Base-by-base conservation (phyloP, 2,329 filamentous ascomycete species). In the Penicillium palitans region DNA sequence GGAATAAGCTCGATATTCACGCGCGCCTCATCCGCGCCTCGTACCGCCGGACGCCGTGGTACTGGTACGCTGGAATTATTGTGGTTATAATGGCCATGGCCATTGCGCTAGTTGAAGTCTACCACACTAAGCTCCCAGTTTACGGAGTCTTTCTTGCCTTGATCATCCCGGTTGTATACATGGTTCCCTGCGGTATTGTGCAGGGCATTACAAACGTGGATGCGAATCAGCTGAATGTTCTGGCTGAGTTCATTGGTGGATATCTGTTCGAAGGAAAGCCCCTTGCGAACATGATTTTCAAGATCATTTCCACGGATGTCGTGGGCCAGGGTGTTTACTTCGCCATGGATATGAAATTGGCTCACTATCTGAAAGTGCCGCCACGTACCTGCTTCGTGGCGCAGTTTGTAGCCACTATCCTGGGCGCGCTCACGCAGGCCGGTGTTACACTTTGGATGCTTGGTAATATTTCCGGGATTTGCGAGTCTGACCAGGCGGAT, bases 331-430 rank as follows among this genome's bases (percentile, higher is more conserved):
- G 75, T 0, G 72, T 81, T 17, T 79, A 76, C 40, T 82, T 81
- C 54, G 73, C 75, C 1, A 74, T 78, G 61, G 81, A 83, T 61
- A 75, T 82, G 75, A 83, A 83, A 67, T 68, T 83, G 37, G 81
- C 75, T 1, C 80, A 81, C 57, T 82, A 83, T 66, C 69, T 81
- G 55, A 82, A 83, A 64, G 78, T 83, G 42, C 76, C 80, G 0
- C 79, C 78, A 0, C 73, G 76, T 5, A 79, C 77, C 12, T 71
- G 80, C 3, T 83, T 83, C 66, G 73, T 76, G 35, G 78, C 76
- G 8, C 81, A 84, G 66, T 76, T 78, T 2, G 61, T 79, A 13
- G 80, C 80, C 35, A 81, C 79, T 12, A 71, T 82, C 40, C 70
- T 81, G 4, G 80, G 79, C 6, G 77, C 78, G 4, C 68, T 82